phyloP scores from a whole-genome alignment of 345 rosid species.

The Clausena lansium region DNA sequence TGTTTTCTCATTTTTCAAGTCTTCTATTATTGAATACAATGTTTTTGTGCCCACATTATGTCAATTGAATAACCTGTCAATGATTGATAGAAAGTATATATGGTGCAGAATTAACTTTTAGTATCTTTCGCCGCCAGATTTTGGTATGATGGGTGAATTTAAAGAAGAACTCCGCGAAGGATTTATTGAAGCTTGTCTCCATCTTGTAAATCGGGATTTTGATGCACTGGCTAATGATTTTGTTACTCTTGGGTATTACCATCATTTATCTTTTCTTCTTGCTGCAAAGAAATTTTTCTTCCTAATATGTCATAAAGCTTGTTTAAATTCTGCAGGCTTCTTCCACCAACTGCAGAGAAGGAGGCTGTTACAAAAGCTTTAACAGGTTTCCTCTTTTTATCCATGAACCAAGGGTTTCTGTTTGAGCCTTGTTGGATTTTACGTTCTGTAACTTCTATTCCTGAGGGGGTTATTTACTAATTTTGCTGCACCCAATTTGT shows the following conservation, averaged over 20 bases:
- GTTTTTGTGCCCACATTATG: neutral
- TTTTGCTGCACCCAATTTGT: conserved; percentile 17
- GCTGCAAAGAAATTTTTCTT: neutral
- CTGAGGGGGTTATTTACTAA: conserved; percentile 7
- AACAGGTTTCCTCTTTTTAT: conserved; percentile 51
- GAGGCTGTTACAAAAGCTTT: conserved; percentile 79
- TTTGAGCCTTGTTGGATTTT: conserved; percentile 5
- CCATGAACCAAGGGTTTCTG: conserved; percentile 3
- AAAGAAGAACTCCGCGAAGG: conserved; percentile 86
- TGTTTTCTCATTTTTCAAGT: neutral
- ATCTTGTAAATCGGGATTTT: conserved; percentile 94
- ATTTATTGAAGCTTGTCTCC: conserved; percentile 94
- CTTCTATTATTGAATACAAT: neutral
- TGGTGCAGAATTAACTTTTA: conserved; percentile 29
- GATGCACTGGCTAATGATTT: conserved; percentile 85
- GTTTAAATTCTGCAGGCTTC: conserved; percentile 52
- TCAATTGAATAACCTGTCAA: conserved; percentile 7
- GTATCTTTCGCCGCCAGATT: conserved; percentile 56
- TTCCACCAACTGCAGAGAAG: conserved; percentile 85
- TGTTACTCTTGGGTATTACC: conserved; percentile 81
- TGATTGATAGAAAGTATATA: conserved; percentile 8
- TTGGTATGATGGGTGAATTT: conserved; percentile 99
- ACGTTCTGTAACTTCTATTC: conserved; percentile 1
- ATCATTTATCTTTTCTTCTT: conserved; percentile 21
- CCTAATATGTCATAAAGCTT: neutral